phyloP scores from a whole-genome alignment of 345 rosid species.

The Corchorus capsularis region DNA sequence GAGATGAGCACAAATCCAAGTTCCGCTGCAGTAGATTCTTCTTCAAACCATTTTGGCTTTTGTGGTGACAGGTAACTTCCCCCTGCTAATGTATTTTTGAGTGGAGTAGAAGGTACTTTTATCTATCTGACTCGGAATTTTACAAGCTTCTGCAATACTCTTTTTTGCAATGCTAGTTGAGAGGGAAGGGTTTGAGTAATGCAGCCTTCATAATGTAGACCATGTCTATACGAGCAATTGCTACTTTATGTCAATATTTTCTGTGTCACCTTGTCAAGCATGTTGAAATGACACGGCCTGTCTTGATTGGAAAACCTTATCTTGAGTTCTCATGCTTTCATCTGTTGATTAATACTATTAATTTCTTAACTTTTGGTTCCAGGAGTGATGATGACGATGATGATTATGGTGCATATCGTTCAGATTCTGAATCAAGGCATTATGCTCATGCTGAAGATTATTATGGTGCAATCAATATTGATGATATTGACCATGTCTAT shows the following conservation, averaged over 20 bases:
- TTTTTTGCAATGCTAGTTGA: background rate
- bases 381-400: slow-evolving; percentile 93
- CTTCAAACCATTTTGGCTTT: slow-evolving; percentile 56
- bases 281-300: background rate
- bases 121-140: background rate
- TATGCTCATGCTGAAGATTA: slow-evolving; percentile 54
- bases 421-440: slow-evolving; percentile 58
- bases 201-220: background rate
- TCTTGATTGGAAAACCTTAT: background rate
- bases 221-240: background rate
- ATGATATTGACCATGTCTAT: slow-evolving; percentile 46
- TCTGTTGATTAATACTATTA: slow-evolving; percentile 9
- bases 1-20: slow-evolving; percentile 38
- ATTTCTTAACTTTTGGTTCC: slow-evolving; percentile 27
- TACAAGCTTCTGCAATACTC: background rate
- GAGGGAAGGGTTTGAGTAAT: background rate
- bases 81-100: slow-evolving; percentile 16
- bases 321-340: slow-evolving; percentile 12
- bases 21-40: slow-evolving; percentile 40
- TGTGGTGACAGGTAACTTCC: slow-evolving; percentile 55
- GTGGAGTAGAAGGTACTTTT: slow-evolving; percentile 9
- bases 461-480: slow-evolving; percentile 46
- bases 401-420: slow-evolving; percentile 56
- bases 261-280: background rate
- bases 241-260: slow-evolving; percentile 19